Conservation (phyloP, 2,329 filamentous ascomycete species). For the Calonectria pteridis region DNA sequence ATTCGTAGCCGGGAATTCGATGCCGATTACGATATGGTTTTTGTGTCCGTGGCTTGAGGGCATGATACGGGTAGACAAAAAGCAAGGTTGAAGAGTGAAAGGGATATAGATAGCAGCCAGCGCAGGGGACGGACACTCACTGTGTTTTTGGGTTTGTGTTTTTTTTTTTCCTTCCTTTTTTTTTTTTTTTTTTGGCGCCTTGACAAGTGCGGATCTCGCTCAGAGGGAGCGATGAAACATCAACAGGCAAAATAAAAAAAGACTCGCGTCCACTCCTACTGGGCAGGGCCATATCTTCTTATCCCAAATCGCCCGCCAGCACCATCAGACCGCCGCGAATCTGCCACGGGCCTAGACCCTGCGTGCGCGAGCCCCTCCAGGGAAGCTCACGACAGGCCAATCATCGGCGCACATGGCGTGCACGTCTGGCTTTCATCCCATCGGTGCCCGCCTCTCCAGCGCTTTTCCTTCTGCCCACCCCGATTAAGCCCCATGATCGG, state of each 20-base stretch:
- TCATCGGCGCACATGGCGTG: constrained; percentile 49
- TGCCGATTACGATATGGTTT: constrained; percentile 8
- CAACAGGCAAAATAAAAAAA: background rate
- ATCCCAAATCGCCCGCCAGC: background rate
- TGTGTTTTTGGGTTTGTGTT: background rate
- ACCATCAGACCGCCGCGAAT: constrained; percentile 10
- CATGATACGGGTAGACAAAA: background rate
- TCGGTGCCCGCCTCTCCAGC: constrained; percentile 25
- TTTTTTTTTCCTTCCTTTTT: background rate
- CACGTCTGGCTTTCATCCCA: constrained; percentile 26
- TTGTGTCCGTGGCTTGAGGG: background rate
- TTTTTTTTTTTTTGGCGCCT: background rate
- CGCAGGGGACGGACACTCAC: background rate
- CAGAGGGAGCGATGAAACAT: background rate
- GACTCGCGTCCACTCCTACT: background rate
- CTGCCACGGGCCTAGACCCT: constrained; percentile 10
- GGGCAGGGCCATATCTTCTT: background rate
- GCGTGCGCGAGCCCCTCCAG: background rate
- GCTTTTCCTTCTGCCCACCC: background rate
- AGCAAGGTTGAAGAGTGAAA: background rate
- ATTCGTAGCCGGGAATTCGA: constrained; percentile 1
- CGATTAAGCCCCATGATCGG: constrained; percentile 2
- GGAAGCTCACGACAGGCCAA: constrained; percentile 38
- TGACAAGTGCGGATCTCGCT: background rate
- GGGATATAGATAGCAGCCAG: background rate